phyloP scores from a whole-genome alignment of 2,329 filamentous ascomycete species.

The Pseudocercospora eumusae region DNA sequence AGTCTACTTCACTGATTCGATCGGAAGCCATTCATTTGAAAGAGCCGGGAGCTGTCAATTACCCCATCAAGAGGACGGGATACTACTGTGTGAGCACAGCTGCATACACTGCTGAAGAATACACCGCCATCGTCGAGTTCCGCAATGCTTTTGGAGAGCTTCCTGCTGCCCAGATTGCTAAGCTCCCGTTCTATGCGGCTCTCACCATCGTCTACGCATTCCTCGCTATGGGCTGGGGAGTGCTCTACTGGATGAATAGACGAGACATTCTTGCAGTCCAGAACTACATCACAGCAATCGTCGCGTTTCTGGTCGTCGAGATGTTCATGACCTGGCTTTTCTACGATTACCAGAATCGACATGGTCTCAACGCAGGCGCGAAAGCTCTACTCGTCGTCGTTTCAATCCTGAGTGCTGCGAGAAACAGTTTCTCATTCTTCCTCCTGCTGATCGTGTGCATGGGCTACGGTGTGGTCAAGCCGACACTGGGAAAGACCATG shows the following conservation, averaged over 20 bases:
- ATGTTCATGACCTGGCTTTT: slow-evolving; percentile 99
- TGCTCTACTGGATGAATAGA: slow-evolving; percentile 91
- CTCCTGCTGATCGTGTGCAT: slow-evolving; percentile 96
- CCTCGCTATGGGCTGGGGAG: slow-evolving; percentile 84
- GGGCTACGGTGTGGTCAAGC: slow-evolving; percentile 98
- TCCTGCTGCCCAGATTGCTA: slow-evolving; percentile 91
- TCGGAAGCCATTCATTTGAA: slow-evolving; percentile 83
- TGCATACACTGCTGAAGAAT: slow-evolving; percentile 67
- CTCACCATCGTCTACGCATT: slow-evolving; percentile 92
- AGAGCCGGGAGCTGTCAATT: slow-evolving; percentile 71
- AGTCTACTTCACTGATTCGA: slow-evolving; percentile 70
- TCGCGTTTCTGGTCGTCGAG: slow-evolving; percentile 90
- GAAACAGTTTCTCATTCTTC: slow-evolving; percentile 99
- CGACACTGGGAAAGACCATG: slow-evolving; percentile 88
- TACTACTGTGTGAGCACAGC: slow-evolving; percentile 93
- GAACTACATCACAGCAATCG: slow-evolving; percentile 97
- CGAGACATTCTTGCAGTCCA: slow-evolving; percentile 94
- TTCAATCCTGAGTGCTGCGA: slow-evolving; percentile 86
- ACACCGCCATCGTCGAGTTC: slow-evolving; percentile 82
- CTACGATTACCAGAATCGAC: slow-evolving; percentile 92
- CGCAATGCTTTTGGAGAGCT: slow-evolving; percentile 96
- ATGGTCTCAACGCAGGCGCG: slow-evolving; percentile 78
- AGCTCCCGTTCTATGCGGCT: slow-evolving; percentile 94
- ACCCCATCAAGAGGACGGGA: slow-evolving; percentile 83
- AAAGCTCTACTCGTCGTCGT: slow-evolving; percentile 88